These are phyloP conservation scores for Kodamaea sp. DNA, from an alignment of 1,139 yeast species.

Conservation along the genomic window DNA sequence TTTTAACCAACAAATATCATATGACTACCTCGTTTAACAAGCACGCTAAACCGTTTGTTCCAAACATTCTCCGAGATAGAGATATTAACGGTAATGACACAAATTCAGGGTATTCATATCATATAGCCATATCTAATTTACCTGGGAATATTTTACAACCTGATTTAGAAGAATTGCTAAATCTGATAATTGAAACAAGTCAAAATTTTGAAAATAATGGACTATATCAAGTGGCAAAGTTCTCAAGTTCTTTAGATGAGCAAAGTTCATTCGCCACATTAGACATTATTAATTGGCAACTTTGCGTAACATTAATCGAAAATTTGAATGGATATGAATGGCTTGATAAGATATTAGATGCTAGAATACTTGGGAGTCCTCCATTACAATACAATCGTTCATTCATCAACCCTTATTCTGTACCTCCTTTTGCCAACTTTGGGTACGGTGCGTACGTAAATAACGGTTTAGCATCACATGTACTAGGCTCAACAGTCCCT, in stretches of 20 bases:
- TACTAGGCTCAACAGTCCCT: neutral
- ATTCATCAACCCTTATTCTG: neutral
- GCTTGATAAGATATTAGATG: constrained; percentile 20
- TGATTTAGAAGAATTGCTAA: constrained; percentile 14
- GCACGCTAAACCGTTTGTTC: constrained; percentile 28
- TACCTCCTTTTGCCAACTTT: neutral
- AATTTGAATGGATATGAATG: constrained; percentile 27
- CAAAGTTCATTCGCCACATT: constrained; percentile 10
- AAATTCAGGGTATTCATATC: neutral
- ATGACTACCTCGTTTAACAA: constrained; percentile 14
- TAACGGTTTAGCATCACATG: too few species aligned
- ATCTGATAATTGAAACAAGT: constrained; percentile 13
- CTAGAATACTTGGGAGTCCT: constrained; percentile 8
- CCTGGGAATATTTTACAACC: constrained; percentile 11
- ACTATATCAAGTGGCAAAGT: too few species aligned
- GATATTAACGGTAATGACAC: neutral
- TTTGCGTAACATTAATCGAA: constrained; percentile 16
- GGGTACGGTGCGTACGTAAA: neutral
- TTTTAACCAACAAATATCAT: too few species aligned
- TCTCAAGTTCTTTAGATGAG: too few species aligned
- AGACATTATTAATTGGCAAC: constrained; percentile 16
- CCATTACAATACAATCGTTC: neutral
- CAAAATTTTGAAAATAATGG: too few species aligned
- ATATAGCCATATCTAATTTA: constrained; percentile 10
- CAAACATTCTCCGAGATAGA: constrained; percentile 1